Percentiles rank a stretch among this genome's conserved stretches.
Evolutionary conservation across 2,329 filamentous ascomycete genomes (phyloP).

Genomic region (Zymoseptoria brevis): DNA sequence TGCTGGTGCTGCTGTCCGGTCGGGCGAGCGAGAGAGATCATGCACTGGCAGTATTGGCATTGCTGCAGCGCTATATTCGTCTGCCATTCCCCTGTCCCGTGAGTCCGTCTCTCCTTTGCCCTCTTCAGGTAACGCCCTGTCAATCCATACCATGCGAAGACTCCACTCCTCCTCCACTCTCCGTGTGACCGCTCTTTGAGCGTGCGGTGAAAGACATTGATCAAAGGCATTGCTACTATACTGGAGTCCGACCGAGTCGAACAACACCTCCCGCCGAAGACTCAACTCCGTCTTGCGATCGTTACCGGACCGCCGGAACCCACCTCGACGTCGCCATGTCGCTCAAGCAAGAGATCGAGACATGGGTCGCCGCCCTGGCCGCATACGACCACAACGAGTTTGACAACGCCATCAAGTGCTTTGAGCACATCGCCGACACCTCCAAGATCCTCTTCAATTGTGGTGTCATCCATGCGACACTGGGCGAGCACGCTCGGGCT

Average conservation of each 20-base stretch:
- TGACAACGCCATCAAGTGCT: conserved; percentile 75
- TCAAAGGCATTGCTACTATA: background rate
- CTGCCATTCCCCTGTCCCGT: conserved; percentile 8
- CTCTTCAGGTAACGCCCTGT: background rate
- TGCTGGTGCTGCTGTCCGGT: background rate
- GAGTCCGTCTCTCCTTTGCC: conserved; percentile 9
- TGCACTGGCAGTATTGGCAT: background rate
- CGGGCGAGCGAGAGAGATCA: background rate
- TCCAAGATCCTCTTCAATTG: conserved; percentile 99
- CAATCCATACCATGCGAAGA: background rate
- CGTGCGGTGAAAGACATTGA: background rate
- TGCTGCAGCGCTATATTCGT: conserved; percentile 6
- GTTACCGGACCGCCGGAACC: background rate
- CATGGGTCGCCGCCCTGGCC: conserved; percentile 84
- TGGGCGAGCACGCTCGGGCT: conserved; percentile 92
- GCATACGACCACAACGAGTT: conserved; percentile 98
- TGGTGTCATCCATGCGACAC: conserved; percentile 91
- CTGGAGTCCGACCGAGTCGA: background rate
- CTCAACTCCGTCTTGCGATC: background rate
- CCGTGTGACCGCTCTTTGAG: background rate
- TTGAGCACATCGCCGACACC: conserved; percentile 83
- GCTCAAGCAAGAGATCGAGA: conserved; percentile 81
- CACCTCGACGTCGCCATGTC: conserved; percentile 33
- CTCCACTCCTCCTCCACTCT: background rate
- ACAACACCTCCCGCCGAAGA: background rate